These are phyloP conservation scores for Gaeumannomyces sp. DNA, from an alignment of 2,329 filamentous ascomycete genomes.

Conservation along the genomic window DNA sequence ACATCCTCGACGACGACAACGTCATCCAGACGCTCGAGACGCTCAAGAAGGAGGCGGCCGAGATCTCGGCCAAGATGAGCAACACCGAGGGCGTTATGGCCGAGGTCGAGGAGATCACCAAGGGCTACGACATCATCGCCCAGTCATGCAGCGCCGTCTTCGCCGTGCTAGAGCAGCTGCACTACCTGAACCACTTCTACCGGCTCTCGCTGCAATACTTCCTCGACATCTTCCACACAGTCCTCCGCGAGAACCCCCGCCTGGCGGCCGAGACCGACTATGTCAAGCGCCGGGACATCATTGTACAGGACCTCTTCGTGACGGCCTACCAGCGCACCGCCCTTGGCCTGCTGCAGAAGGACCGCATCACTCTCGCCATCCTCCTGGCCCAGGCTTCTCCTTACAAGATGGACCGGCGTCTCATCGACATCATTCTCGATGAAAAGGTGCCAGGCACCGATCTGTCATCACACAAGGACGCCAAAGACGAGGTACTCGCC, in stretches of 20 bases:
- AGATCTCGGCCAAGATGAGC: constrained; percentile 92
- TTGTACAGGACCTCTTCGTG: constrained; percentile 85
- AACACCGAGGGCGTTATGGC: constrained; percentile 98
- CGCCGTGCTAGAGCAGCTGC: constrained; percentile 90
- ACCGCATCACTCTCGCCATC: constrained; percentile 90
- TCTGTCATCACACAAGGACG: constrained; percentile 60
- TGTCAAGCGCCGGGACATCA: constrained; percentile 76
- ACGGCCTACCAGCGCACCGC: constrained; percentile 92
- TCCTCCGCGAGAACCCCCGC: constrained; percentile 73
- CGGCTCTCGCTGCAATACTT: constrained; percentile 99
- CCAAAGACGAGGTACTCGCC: constrained; percentile 60
- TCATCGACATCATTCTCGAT: constrained; percentile 84
- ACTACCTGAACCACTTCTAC: constrained; percentile 98
- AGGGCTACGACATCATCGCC: constrained; percentile 89
- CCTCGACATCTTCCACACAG: constrained; percentile 91
- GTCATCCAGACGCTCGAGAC: constrained; percentile 98
- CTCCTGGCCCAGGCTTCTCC: constrained; percentile 93
- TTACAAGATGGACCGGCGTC: constrained; percentile 84
- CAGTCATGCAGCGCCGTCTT: constrained; percentile 96
- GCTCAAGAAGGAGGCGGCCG: constrained; percentile 92
- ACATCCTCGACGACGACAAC: constrained; percentile 96
- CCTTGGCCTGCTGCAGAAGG: constrained; percentile 84
- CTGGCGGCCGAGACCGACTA: constrained; percentile 67
- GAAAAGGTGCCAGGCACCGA: constrained; percentile 69
- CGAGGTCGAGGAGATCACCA: constrained; percentile 92